These are phyloP conservation scores for Pseudopyrenochaeta lycopersici DNA, from an alignment of 2,329 filamentous ascomycete genomes.

Conservation along the genomic window DNA sequence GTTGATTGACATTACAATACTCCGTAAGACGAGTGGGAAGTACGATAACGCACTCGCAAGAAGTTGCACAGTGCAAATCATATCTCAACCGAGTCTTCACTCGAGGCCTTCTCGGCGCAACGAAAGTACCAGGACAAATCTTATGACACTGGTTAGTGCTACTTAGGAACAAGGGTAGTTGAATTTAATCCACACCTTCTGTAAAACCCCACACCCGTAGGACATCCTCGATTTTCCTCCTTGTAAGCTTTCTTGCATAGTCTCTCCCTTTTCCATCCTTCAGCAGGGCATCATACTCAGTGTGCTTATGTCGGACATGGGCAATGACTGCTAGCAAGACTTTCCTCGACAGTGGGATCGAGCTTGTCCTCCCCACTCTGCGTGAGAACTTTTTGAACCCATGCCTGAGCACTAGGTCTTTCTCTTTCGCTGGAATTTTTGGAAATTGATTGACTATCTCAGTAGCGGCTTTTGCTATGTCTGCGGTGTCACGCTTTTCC, in stretches of 20 bases:
- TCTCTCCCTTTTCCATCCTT: slow-evolving; percentile 23
- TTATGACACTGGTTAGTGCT: neutral
- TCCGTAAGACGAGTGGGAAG: slow-evolving; percentile 3
- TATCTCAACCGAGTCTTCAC: neutral
- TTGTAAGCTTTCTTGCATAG: slow-evolving; percentile 32
- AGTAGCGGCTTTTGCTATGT: slow-evolving; percentile 28
- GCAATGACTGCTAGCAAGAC: slow-evolving; percentile 59
- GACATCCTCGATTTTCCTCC: slow-evolving; percentile 28
- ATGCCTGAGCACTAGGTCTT: slow-evolving; percentile 50
- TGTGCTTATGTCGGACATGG: slow-evolving; percentile 60
- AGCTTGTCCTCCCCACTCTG: slow-evolving; percentile 58
- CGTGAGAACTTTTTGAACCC: slow-evolving; percentile 58
- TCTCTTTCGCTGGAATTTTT: slow-evolving; percentile 47
- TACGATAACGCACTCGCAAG: neutral
- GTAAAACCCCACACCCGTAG: slow-evolving; percentile 36
- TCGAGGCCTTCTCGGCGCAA: neutral
- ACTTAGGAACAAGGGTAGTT: neutral
- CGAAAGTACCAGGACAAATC: slow-evolving; percentile 12
- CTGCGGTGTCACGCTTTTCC: slow-evolving; percentile 35
- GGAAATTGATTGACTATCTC: slow-evolving; percentile 54
- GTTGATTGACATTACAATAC: slow-evolving; percentile 47
- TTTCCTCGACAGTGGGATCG: slow-evolving; percentile 50
- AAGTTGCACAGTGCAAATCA: neutral
- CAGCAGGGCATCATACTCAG: slow-evolving; percentile 57
- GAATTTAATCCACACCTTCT: slow-evolving; percentile 36